Base-by-base conservation (phyloP, 78 protist species). In the Trichosphaerium sp. region DNA sequence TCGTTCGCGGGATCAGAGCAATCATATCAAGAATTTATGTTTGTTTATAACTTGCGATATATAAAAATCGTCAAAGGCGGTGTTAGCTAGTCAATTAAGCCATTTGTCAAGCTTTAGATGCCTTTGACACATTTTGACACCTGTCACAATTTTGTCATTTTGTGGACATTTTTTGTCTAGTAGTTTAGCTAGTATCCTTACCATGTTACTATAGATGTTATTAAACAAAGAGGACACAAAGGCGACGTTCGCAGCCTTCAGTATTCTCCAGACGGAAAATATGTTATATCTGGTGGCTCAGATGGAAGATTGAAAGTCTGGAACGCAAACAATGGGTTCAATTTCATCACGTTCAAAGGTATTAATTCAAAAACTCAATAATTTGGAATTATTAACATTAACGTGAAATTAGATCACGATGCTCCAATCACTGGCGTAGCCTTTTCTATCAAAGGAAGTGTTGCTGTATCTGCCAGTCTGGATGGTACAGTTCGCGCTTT, bases 401-500 rank as follows among this genome's bases (percentile, higher is more conserved):
- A 31, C 65, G n/a, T n/a, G n/a, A n/a, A n/a, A n/a, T n/a, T n/a
- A 6, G 96, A 91, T 15, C 99, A 95, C 84, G 74, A 83, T 3
- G 92, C 68, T 3, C 80, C 93, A 6, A 51, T 92, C 11, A 74
- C 87, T 0, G 78, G 69, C 0, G 65, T 92, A 10, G 39, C 28
- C 14, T 88, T 74, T 65, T 34, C 82, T 44, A 52, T 62, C 6
- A 55, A 29, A 44, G 91, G 87, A n/a, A 48, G 65, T 15, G 92
- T 82, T 0, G 76, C 88, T 15, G 69, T 83, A 48, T 51, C 81
- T 12, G 59, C 91, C 1, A 58, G 84, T 14, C 10, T 66, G 26
- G 97, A 93, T 65, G 97, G 97, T 39, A 91, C 95, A 8, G 83
- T 86, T 49, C 78, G 96, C 23, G 96, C 96, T 8, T 87, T 60